A percentile compares a stretch with the other conserved stretches of the same genome.
These are phyloP conservation scores for Coemansia aciculifera DNA, from an alignment of 192 early-diverging fungal species.

Conservation along the genomic window DNA sequence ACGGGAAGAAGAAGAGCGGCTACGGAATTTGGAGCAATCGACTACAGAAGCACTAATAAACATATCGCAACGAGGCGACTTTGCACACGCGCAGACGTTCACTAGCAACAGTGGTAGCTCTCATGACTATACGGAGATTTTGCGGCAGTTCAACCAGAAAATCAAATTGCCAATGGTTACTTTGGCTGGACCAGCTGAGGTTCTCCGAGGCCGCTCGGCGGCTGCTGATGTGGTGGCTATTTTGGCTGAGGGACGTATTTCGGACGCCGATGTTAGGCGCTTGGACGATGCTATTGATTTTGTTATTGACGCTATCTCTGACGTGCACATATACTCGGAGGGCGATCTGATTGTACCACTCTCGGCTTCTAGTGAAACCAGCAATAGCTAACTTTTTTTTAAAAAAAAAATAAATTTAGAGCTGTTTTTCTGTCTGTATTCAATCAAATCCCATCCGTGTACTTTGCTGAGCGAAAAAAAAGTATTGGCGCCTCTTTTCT, in stretches of 20 bases:
- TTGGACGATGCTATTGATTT: constrained; percentile 27
- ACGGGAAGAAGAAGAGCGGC: constrained; percentile 40
- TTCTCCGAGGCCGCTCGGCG: background rate
- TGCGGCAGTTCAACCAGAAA: constrained; percentile 47
- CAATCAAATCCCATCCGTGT: too few relatives aligned
- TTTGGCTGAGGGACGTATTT: constrained; percentile 23
- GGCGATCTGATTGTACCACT: constrained; percentile 46
- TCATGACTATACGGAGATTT: constrained; percentile 42
- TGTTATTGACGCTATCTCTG: constrained; percentile 33
- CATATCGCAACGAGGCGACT: constrained; percentile 38
- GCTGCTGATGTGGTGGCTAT: constrained; percentile 22
- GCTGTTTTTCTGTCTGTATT: too few relatives aligned
- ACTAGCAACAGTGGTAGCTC: constrained; percentile 20
- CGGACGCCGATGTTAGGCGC: constrained; percentile 15
- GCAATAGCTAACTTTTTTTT: background rate
- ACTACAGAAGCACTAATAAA: constrained; percentile 53
- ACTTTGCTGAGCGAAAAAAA: too few relatives aligned
- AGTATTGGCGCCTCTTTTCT: too few relatives aligned
- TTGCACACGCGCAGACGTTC: constrained; percentile 30
- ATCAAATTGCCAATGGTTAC: constrained; percentile 42
- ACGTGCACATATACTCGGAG: constrained; percentile 23
- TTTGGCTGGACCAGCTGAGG: constrained; percentile 29
- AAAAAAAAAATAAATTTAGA: background rate
- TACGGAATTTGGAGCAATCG: constrained; percentile 34
- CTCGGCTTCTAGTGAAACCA: constrained; percentile 17